A percentile compares a stretch with the other conserved stretches of the same genome.
phyloP scores from a whole-genome alignment of 2,329 filamentous ascomycete species.

The Pseudophaeomoniella oleicola region DNA sequence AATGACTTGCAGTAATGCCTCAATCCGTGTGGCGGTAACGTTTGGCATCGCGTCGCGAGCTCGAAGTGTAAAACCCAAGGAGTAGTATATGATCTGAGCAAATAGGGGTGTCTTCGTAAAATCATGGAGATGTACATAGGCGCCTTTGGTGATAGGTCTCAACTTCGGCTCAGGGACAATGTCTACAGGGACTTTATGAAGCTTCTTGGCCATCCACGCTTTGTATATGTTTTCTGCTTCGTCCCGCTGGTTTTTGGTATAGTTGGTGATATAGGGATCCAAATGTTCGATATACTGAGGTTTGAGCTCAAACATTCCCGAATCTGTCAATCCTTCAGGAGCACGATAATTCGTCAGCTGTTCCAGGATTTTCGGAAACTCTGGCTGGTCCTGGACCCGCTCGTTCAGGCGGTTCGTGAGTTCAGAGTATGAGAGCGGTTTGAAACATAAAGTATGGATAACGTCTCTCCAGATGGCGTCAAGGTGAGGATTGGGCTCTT shows the following conservation, averaged over 20 bases:
- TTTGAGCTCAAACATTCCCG: constrained; percentile 86
- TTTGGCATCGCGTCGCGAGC: constrained; percentile 54
- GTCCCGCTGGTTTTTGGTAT: constrained; percentile 91
- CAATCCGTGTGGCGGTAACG: constrained; percentile 68
- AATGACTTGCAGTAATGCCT: constrained; percentile 83
- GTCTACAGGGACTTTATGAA: constrained; percentile 63
- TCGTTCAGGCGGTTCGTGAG: constrained; percentile 76
- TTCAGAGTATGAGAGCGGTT: constrained; percentile 87
- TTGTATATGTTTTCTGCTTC: constrained; percentile 86
- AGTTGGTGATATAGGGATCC: constrained; percentile 91
- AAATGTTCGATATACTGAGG: constrained; percentile 73
- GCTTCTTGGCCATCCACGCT: constrained; percentile 73
- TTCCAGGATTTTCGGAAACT: constrained; percentile 70
- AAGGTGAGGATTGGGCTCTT: constrained; percentile 50
- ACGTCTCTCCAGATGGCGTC: constrained; percentile 75
- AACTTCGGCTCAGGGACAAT: constrained; percentile 86
- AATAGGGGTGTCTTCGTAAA: constrained; percentile 81
- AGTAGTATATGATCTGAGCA: constrained; percentile 78
- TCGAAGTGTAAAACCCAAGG: constrained; percentile 65
- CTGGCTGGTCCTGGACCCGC: constrained; percentile 74
- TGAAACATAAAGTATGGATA: constrained; percentile 88
- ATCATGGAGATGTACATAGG: constrained; percentile 59
- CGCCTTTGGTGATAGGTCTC: constrained; percentile 57
- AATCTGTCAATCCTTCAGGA: constrained; percentile 82
- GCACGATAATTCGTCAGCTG: constrained; percentile 80